phyloP scores from a whole-genome alignment of 2,329 filamentous ascomycete genomes.

The Pseudovirgaria hyperparasitica region DNA sequence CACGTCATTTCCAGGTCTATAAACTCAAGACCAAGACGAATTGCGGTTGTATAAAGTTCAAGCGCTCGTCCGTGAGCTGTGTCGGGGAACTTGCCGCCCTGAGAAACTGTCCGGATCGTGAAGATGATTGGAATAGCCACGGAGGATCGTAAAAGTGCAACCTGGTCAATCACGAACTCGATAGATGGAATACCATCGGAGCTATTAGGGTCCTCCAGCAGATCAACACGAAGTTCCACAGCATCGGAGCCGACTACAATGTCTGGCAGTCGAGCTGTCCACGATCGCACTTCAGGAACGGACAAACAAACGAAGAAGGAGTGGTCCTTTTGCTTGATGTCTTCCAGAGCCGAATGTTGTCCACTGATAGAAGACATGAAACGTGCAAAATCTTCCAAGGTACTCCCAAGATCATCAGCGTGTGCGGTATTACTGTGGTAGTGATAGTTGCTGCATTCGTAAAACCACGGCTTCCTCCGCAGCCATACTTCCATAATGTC shows the following conservation, averaged over 20 bases:
- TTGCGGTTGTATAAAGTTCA: conserved; percentile 62
- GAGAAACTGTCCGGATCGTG: conserved; percentile 72
- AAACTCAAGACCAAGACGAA: conserved; percentile 81
- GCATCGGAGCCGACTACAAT: conserved; percentile 81
- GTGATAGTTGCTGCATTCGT: conserved; percentile 85
- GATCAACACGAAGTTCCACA: conserved; percentile 84
- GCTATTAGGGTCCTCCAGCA: conserved; percentile 60
- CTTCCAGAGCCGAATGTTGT: conserved; percentile 37
- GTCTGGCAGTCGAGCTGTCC: conserved; percentile 51
- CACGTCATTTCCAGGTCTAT: conserved; percentile 86
- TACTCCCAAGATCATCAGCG: conserved; percentile 34
- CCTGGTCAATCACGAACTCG: conserved; percentile 70
- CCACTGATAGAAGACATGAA: conserved; percentile 62
- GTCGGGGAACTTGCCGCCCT: conserved; percentile 83
- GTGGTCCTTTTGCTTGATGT: conserved; percentile 50
- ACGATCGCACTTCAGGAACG: conserved; percentile 56
- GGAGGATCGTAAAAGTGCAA: conserved; percentile 62
- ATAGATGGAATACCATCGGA: conserved; percentile 45
- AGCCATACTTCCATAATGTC: conserved; percentile 87
- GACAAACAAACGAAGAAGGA: conserved; percentile 94
- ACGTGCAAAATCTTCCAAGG: conserved; percentile 56
- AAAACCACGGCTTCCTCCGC: conserved; percentile 78
- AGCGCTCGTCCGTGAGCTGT: conserved; percentile 56
- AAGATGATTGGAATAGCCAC: conserved; percentile 77
- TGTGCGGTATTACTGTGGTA: conserved; percentile 69